A percentile compares a stretch with the other conserved stretches of the same genome.
Evolutionary conservation across 805 yeast species (phyloP).

Genomic region (Blastobotrys attinorum): DNA sequence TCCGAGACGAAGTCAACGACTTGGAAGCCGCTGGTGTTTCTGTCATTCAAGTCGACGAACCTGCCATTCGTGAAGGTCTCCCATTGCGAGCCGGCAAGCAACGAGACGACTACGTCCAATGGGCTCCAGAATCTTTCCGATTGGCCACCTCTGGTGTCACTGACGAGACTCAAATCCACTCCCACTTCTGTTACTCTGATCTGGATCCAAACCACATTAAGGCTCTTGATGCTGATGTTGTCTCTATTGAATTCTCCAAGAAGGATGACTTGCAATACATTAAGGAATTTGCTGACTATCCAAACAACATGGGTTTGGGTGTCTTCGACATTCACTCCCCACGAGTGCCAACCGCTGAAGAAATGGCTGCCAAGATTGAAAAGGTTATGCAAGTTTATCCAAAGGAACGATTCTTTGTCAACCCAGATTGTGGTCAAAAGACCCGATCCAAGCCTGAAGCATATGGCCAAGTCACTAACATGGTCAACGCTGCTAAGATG

Average conservation of each 20-base stretch:
- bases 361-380: conserved; percentile 86
- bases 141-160: conserved; percentile 97
- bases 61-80: conserved; percentile 99
- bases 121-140: conserved; percentile 99
- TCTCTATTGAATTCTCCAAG: conserved; percentile 98
- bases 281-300: conserved; percentile 95
- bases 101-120: conserved; percentile 90
- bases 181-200: conserved; percentile 99
- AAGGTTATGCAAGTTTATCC: conserved; percentile 96
- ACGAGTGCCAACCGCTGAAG: conserved; percentile 97
- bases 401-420: conserved; percentile 98
- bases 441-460: conserved; percentile 99
- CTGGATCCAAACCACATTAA: conserved; percentile 99
- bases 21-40: conserved; percentile 97
- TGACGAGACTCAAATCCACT: conserved; percentile 95
- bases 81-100: conserved; percentile 97
- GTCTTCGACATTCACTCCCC: conserved; percentile 99
- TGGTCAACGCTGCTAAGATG: conserved; percentile 98
- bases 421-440: conserved; percentile 99
- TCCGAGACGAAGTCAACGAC: conserved; percentile 97
- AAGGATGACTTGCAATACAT: conserved; percentile 98
- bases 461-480: conserved; percentile 87
- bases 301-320: conserved; percentile 99
- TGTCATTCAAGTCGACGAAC: conserved; percentile 99
- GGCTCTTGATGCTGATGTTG: conserved; percentile 99